phyloP scores from a whole-genome alignment of 2,329 filamentous ascomycete species.

The Botrytis fabae region DNA sequence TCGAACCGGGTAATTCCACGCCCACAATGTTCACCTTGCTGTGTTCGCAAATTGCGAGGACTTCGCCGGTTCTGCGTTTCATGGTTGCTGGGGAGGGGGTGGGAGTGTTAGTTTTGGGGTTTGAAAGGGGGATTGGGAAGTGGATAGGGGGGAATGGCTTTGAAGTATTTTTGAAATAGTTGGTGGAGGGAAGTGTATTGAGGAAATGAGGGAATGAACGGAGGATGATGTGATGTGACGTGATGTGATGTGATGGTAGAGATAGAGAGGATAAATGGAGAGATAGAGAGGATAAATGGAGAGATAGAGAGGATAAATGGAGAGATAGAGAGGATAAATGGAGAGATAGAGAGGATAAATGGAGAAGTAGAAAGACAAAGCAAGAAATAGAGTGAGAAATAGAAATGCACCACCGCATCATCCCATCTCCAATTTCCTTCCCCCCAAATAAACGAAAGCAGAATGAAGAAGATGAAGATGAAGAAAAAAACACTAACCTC shows the following conservation, averaged over 20 bases:
- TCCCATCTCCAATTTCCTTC: background rate
- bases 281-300: no score
- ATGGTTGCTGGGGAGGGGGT: background rate
- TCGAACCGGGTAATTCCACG: background rate
- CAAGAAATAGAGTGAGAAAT: no score
- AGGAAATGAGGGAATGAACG: background rate
- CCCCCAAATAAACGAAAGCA: background rate
- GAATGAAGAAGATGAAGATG: background rate
- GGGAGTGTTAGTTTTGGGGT: background rate
- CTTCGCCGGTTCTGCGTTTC: conserved; percentile 3
- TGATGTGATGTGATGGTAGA: background rate
- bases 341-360: no score
- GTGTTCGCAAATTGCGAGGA: conserved; percentile 7
- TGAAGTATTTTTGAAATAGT: fast-evolving
- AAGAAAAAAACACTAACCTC: background rate
- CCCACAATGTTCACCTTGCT: conserved; percentile 1
- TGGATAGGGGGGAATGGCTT: background rate
- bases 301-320: background rate
- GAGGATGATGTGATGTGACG: no score
- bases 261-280: background rate
- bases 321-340: background rate
- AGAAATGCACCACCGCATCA: background rate
- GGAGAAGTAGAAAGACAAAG: no score
- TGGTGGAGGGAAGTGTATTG: background rate
- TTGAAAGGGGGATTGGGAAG: background rate